Evolutionary conservation across 176 grass and related monocot species (phyloP).

Genomic region (Cymbopogon citratus): DNA sequence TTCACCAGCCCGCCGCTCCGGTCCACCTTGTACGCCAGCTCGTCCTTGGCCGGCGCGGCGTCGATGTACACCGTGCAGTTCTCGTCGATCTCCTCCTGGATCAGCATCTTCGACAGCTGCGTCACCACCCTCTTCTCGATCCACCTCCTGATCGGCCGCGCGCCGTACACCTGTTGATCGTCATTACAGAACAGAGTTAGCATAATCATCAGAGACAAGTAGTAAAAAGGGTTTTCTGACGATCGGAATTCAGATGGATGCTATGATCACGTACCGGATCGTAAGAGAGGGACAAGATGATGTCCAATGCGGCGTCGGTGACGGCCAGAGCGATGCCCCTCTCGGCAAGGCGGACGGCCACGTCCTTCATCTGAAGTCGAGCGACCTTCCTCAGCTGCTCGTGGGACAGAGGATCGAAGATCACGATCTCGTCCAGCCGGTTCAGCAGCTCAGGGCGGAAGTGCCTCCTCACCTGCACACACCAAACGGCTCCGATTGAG

Average conservation of each 20-base stretch:
- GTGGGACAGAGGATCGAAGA: constrained; percentile 82
- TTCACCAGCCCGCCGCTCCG: constrained; percentile 71
- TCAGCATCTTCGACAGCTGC: constrained; percentile 79
- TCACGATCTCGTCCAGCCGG: constrained; percentile 81
- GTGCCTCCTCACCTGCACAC: constrained; percentile 76
- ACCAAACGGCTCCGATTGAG: background rate
- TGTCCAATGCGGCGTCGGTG: constrained; percentile 76
- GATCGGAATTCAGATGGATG: background rate
- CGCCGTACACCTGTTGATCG: constrained; percentile 43
- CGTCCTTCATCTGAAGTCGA: constrained; percentile 92
- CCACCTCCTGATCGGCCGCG: constrained; percentile 68
- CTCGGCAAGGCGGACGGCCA: constrained; percentile 81
- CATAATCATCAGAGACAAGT: background rate
- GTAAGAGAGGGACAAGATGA: constrained; percentile 73
- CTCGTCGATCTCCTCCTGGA: constrained; percentile 76
- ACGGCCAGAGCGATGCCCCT: constrained; percentile 76
- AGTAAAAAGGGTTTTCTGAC: background rate
- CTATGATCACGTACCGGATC: constrained; percentile 50
- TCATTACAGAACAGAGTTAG: background rate
- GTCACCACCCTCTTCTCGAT: constrained; percentile 80
- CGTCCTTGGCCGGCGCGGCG: constrained; percentile 30
- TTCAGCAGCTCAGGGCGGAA: constrained; percentile 93
- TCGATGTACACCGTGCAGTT: constrained; percentile 77
- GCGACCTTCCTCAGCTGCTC: constrained; percentile 90
- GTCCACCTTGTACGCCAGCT: constrained; percentile 55